Base-by-base conservation (phyloP, 1,284 basidiomycete species). In the Phaffia rhodozyma region DNA sequence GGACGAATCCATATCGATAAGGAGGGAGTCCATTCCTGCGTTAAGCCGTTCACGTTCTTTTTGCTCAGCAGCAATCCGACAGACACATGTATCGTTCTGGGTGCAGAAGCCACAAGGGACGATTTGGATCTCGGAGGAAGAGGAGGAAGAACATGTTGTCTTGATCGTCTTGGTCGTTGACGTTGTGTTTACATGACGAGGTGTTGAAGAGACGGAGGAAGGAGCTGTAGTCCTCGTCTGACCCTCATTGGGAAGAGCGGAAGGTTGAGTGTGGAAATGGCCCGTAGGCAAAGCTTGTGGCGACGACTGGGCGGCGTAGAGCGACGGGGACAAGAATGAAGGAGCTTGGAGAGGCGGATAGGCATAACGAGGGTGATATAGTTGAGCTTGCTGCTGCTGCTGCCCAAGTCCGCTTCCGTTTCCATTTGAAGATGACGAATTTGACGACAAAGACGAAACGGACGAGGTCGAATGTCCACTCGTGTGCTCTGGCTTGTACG, bases 191-290 rank as follows among this genome's bases (percentile, higher is more conserved):
- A 38, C 63, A 65, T 25, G 61, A 55, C 13, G 63, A 53, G 34
- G 56, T 57, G 55, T 50, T 61, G n/a, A 52, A 38, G 30, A 59
- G 27, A 48, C 63, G 61, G 50, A 65, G 61, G 32, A 54, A 54
- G 54, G 58, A 60, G 49, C 55, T 50, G 43, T 43, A n/a, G 25
- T 51, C 54, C 49, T 43, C 16, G 38, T 16, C 38, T 43, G 38
- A 16, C 38, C 16, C 2, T 16, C 38, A 16, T 43, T 43, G 13
- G 38, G 16, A 43, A 11, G 38, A 16, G 38, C 13, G 38, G 38
- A 43, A 43, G 38, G 13, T 43, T 43, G 38, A 11, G 38, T 16
- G 13, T 5, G 38, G 38, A 43, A 43, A 16, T 43, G 16, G 38
- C 13, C 38, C 13, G 38, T 43, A 53, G 52, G 52, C 11, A 13